Evolutionary conservation across 2,329 filamentous ascomycete species (phyloP).

Genomic region (Pestalotiopsis sp.): DNA sequence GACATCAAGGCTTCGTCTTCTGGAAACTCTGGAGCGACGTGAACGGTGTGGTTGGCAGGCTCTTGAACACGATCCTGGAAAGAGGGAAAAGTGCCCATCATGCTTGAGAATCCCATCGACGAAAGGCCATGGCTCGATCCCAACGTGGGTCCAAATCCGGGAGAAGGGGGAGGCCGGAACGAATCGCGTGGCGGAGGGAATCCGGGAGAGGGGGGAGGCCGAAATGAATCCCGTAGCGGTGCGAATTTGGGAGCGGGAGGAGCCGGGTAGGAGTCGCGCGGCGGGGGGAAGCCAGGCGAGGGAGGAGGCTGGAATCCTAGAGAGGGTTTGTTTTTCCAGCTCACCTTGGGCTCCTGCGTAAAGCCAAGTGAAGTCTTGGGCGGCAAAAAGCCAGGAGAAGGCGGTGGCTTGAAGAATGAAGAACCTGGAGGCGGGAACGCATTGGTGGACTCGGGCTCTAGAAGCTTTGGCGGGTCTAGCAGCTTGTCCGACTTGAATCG

Average conservation of each 20-base stretch:
- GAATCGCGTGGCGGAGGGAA: constrained; percentile 27
- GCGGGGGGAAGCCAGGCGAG: constrained; percentile 23
- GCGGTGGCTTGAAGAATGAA: constrained; percentile 32
- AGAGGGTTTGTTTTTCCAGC: constrained; percentile 3
- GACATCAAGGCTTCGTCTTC: constrained; percentile 66
- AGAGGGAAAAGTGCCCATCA: constrained; percentile 26
- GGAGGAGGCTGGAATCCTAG: constrained; percentile 9
- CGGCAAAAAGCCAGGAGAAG: constrained; percentile 20
- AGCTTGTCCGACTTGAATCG: constrained; percentile 41
- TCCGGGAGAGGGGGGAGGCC: constrained; percentile 29
- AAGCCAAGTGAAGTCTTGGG: constrained; percentile 12
- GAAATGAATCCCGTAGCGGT: constrained; percentile 27
- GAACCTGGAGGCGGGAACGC: constrained; percentile 27
- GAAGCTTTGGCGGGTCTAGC: constrained; percentile 39
- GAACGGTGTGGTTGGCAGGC: constrained; percentile 34
- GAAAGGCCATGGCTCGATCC: constrained; percentile 39
- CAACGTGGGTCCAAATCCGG: constrained; percentile 43
- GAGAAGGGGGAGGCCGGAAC: constrained; percentile 42
- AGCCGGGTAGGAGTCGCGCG: constrained; percentile 32
- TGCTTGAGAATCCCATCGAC: constrained; percentile 45
- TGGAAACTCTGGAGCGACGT: constrained; percentile 36
- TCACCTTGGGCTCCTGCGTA: not conserved
- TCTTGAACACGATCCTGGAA: constrained; percentile 21
- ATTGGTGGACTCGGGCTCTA: constrained; percentile 29
- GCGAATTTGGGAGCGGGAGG: constrained; percentile 50